Conservation (phyloP, 805 yeast genomes). For the Candida cerambycidarum region DNA sequence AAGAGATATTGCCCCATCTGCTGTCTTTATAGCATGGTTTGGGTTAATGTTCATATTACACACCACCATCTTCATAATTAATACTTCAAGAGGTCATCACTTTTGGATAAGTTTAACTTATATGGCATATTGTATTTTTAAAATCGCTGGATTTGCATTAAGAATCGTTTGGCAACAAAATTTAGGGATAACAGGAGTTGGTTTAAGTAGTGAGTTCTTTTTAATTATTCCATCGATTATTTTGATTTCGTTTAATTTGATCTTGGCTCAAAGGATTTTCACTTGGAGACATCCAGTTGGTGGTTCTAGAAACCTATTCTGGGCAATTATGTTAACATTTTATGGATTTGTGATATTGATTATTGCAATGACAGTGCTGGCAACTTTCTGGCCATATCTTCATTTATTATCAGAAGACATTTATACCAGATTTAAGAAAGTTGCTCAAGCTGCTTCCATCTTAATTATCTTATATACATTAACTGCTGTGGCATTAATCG, state of each 20-base stretch:
- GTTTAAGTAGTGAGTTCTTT: slow-evolving; percentile 58
- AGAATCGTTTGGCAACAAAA: slow-evolving; percentile 62
- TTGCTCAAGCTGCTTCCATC: slow-evolving; percentile 45
- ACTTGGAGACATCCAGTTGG: slow-evolving; percentile 77
- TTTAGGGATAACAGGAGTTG: slow-evolving; percentile 44
- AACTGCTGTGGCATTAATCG: slow-evolving; percentile 49
- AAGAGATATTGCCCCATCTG: slow-evolving; percentile 59
- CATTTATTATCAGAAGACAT: slow-evolving; percentile 49
- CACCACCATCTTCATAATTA: slow-evolving; percentile 44
- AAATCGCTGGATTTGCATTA: slow-evolving; percentile 58
- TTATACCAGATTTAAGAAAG: slow-evolving; percentile 54
- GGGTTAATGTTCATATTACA: slow-evolving; percentile 49
- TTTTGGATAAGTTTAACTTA: slow-evolving; percentile 57
- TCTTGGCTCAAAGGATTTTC: slow-evolving; percentile 65
- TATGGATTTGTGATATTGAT: slow-evolving; percentile 57
- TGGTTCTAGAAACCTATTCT: slow-evolving; percentile 53
- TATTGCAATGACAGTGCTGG: slow-evolving; percentile 67
- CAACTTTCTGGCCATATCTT: slow-evolving; percentile 59
- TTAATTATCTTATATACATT: slow-evolving; percentile 48
- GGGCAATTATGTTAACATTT: slow-evolving; percentile 48
- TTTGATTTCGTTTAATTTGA: slow-evolving; percentile 57
- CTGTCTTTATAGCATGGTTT: slow-evolving; percentile 56
- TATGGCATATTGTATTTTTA: slow-evolving; percentile 50
- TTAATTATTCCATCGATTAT: slow-evolving; percentile 58
- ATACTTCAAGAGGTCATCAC: slow-evolving; percentile 56